Base-by-base conservation (phyloP, 1,284 basidiomycete genomes). In the Cryptococcus sp. region DNA sequence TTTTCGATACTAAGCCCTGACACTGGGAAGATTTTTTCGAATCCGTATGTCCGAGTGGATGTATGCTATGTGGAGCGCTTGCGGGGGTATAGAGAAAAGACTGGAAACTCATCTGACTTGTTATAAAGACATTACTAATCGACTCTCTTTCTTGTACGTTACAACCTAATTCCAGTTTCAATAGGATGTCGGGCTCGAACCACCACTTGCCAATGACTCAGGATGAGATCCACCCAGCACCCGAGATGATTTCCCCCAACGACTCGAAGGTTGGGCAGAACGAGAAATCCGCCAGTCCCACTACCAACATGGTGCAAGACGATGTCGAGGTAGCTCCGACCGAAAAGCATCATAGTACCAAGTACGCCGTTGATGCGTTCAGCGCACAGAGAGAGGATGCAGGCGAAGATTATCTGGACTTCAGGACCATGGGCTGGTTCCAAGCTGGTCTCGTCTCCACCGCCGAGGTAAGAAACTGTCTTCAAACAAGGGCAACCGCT, bases 351-450 rank as follows among this genome's bases (percentile, higher is more conserved):
- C 10, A 9, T 34, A 9, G 10, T 34, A 34, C 9, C 32, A 34
- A 34, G 2, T 66, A 62, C 49, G 59, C 62, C 31, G 62, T 62
- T 36, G 67, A 69, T 50, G 56, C 61, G 7, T 69, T 67, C 53
- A 50, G 50, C 19, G 60, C 59, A 16, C 62, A 65, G 54, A 48
- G 54, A 16, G 64, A 52, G 22, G 52, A 56, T 16, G 59, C 64
- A 24, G 59, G 54, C n/a, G 63, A 60, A 31, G 64, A 67, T 48
- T 65, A 63, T 47, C 55, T 70, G 37, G 67, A 71, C 42, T 71
- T 71, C 56, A 60, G 69, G 44, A 64, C 64, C 10, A 66, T 69
- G 63, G 69, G 69, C 18, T 71, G 69, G 69, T 48, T 71, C 46
- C 57, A 61, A 46, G 69, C 69, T 36, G 67, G 66, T 49, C 56